Percentiles rank a stretch among this genome's conserved stretches.
phyloP scores from a whole-genome alignment of 208 protist genomes.

The Borovskyia barvae region DNA sequence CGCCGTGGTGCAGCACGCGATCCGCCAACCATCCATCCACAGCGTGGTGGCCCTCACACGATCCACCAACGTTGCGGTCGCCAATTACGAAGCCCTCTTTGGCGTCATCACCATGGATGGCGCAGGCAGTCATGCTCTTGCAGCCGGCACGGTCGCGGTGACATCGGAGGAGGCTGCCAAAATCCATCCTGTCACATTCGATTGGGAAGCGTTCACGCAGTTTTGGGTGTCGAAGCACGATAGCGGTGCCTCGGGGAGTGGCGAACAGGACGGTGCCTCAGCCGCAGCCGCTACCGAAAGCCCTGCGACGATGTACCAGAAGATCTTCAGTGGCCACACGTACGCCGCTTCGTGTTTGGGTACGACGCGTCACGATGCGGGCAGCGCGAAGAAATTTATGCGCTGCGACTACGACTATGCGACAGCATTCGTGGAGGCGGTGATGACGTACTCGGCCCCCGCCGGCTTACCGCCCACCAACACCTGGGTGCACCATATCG shows the following conservation, averaged over 20 bases:
- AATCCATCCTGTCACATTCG: conserved; percentile 44
- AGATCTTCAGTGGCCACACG: conserved; percentile 55
- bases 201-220: conserved; percentile 59
- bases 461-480: conserved; percentile 11
- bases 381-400: conserved; percentile 55
- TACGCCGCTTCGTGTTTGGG: conserved; percentile 77
- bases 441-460: conserved; percentile 45
- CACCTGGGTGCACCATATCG: conserved; percentile 28
- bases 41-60: conserved; percentile 72
- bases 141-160: background rate
- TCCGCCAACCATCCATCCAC: conserved; percentile 31
- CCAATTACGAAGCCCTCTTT: conserved; percentile 41
- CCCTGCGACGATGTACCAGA: conserved; percentile 22
- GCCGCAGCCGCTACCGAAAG: background rate
- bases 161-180: conserved; percentile 35
- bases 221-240: conserved; percentile 27
- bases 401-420: conserved; percentile 80
- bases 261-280: background rate
- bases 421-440: conserved; percentile 58
- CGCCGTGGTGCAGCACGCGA: conserved; percentile 48
- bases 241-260: background rate
- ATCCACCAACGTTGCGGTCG: conserved; percentile 2
- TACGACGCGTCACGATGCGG: conserved; percentile 78
- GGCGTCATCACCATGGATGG: conserved; percentile 17
- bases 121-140: background rate